A percentile compares a stretch with the other conserved stretches of the same genome.
phyloP scores from a whole-genome alignment of 805 yeast species.

The Zygotorulaspora danielsina region DNA sequence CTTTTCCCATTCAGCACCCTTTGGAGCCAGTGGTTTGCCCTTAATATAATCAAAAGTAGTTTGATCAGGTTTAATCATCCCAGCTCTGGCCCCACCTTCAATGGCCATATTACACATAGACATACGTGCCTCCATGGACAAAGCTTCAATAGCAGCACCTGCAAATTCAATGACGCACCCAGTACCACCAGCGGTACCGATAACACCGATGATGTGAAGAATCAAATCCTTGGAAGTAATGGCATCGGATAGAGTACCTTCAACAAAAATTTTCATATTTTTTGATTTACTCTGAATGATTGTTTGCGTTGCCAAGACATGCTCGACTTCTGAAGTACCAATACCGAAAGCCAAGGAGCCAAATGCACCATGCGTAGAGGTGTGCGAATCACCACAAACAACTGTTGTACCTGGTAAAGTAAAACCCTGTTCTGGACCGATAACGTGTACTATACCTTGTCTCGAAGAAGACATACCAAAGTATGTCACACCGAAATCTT shows the following conservation, averaged over 20 bases:
- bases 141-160: conserved; percentile 85
- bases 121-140: conserved; percentile 98
- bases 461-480: conserved; percentile 93
- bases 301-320: conserved; percentile 96
- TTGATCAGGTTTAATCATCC: conserved; percentile 96
- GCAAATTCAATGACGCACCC: conserved; percentile 96
- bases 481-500: conserved; percentile 81
- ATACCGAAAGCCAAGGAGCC: conserved; percentile 98
- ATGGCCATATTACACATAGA: conserved; percentile 99
- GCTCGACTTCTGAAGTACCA: conserved; percentile 99
- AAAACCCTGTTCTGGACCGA: conserved; percentile 99
- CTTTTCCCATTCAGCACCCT: conserved; percentile 91
- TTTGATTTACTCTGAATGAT: conserved; percentile 90
- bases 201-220: conserved; percentile 89
- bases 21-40: conserved; percentile 93
- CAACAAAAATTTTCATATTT: conserved; percentile 85
- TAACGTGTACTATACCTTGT: conserved; percentile 98
- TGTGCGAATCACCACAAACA: conserved; percentile 98
- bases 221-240: conserved; percentile 95
- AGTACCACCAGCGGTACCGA: conserved; percentile 99
- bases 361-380: conserved; percentile 98
- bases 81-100: conserved; percentile 99
- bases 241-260: conserved; percentile 81
- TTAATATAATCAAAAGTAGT: conserved; percentile 81
- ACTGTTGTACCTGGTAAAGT: conserved; percentile 98